These are phyloP conservation scores for Tetracladium maxilliforme DNA, from an alignment of 2,329 filamentous ascomycete species.

Conservation along the genomic window DNA sequence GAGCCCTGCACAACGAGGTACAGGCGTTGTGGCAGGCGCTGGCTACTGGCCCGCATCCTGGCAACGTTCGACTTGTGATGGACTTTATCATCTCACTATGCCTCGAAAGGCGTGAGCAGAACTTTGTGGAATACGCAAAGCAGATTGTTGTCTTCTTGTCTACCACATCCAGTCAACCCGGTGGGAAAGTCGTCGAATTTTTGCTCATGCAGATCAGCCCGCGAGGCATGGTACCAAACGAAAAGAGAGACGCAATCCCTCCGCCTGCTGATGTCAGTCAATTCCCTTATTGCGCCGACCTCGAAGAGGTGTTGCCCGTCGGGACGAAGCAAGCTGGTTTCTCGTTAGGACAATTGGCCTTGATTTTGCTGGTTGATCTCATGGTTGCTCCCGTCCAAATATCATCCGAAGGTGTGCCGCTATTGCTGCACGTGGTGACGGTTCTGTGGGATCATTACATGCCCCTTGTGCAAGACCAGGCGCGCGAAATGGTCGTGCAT, in stretches of 20 bases:
- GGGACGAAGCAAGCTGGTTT: conserved; percentile 88
- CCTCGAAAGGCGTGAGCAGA: conserved; percentile 86
- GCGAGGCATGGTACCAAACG: conserved; percentile 90
- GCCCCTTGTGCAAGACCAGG: conserved; percentile 86
- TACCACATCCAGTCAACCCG: conserved; percentile 66
- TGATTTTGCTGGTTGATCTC: conserved; percentile 88
- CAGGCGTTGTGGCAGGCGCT: conserved; percentile 95
- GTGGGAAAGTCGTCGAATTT: conserved; percentile 88
- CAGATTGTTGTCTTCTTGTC: conserved; percentile 96
- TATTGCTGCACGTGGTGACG: conserved; percentile 79
- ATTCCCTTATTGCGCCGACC: conserved; percentile 81
- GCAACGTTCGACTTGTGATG: conserved; percentile 85
- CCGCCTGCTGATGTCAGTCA: conserved; percentile 58
- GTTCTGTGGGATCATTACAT: conserved; percentile 98
- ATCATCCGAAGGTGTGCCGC: conserved; percentile 62
- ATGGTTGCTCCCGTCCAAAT: conserved; percentile 87
- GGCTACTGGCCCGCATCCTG: conserved; percentile 80
- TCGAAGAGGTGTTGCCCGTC: conserved; percentile 63
- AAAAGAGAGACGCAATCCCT: conserved; percentile 56
- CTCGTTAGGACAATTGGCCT: conserved; percentile 79
- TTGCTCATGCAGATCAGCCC: conserved; percentile 81
- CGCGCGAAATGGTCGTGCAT: conserved; percentile 94
- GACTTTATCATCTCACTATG: conserved; percentile 95
- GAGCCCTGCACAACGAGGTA: conserved; percentile 84
- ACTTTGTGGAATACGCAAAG: conserved; percentile 95